These are phyloP conservation scores for Biscogniauxia mediterranea DNA, from an alignment of 2,329 filamentous ascomycete species.

Conservation along the genomic window DNA sequence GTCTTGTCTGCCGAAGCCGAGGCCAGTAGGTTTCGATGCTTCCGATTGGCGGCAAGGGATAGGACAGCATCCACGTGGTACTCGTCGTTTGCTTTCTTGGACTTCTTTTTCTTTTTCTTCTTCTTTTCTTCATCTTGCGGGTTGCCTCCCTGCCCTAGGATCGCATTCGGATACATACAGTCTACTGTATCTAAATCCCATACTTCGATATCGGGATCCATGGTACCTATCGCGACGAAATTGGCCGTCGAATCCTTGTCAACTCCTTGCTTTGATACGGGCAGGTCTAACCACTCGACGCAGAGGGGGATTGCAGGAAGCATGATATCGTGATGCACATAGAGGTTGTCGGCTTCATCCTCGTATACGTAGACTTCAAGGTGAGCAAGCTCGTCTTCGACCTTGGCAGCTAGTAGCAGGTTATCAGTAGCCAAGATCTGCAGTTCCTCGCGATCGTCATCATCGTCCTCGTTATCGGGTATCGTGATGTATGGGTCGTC, in stretches of 20 bases:
- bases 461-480: conserved; percentile 65
- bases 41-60: conserved; percentile 85
- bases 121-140: conserved; percentile 55
- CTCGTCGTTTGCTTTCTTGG: conserved; percentile 81
- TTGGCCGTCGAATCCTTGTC: conserved; percentile 72
- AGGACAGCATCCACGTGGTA: conserved; percentile 95
- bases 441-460: conserved; percentile 88
- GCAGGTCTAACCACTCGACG: conserved; percentile 91
- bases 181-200: conserved; percentile 97
- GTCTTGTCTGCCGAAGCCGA: conserved; percentile 96
- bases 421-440: conserved; percentile 94
- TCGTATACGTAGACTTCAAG: conserved; percentile 98
- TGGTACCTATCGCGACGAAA: conserved; percentile 92
- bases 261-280: conserved; percentile 69
- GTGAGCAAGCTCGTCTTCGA: conserved; percentile 96
- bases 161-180: conserved; percentile 97
- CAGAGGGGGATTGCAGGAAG: conserved; percentile 93
- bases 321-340: conserved; percentile 99
- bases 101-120: conserved; percentile 91
- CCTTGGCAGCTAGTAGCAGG: conserved; percentile 84
- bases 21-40: conserved; percentile 90
- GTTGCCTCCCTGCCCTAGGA: conserved; percentile 73
- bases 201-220: conserved; percentile 97
- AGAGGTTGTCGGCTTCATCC: conserved; percentile 91
- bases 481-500: conserved; percentile 97